These are phyloP conservation scores for Aspergillus ochraceus DNA, from an alignment of 2,329 filamentous ascomycete species.

Conservation along the genomic window DNA sequence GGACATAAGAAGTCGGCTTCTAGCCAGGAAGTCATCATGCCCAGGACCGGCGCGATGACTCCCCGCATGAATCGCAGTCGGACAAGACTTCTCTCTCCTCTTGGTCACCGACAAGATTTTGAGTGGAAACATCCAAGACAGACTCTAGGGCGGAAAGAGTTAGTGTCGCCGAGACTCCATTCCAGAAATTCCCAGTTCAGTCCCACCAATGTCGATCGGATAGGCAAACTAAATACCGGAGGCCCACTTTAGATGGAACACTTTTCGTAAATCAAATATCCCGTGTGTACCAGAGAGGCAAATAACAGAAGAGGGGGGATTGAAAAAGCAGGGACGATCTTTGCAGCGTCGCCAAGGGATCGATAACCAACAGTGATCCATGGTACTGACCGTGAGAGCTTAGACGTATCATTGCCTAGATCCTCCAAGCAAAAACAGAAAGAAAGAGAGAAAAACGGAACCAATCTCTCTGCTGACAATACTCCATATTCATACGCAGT, in stretches of 20 bases:
- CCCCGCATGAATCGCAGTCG: background rate
- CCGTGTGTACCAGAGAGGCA: background rate
- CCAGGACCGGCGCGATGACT: background rate
- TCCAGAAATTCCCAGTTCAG: constrained; percentile 5
- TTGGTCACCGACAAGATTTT: background rate
- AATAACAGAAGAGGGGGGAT: background rate
- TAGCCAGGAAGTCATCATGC: background rate
- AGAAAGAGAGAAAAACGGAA: background rate
- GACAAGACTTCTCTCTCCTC: background rate
- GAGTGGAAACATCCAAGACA: background rate
- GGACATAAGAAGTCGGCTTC: background rate
- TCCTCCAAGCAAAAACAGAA: no score
- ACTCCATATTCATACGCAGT: background rate
- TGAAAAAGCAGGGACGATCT: background rate
- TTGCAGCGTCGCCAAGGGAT: background rate
- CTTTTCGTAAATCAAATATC: constrained; percentile 1
- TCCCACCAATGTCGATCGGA: constrained; percentile 4
- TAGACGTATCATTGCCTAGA: no score
- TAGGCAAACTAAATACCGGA: constrained; percentile 1
- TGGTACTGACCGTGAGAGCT: background rate
- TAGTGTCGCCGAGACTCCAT: constrained; percentile 4
- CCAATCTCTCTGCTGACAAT: background rate
- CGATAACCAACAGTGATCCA: background rate
- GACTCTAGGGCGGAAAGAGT: background rate
- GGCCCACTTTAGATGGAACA: background rate